Evolutionary conservation across 139 green algal species (phyloP).

Genomic region (Medakamo hakoo): DNA sequence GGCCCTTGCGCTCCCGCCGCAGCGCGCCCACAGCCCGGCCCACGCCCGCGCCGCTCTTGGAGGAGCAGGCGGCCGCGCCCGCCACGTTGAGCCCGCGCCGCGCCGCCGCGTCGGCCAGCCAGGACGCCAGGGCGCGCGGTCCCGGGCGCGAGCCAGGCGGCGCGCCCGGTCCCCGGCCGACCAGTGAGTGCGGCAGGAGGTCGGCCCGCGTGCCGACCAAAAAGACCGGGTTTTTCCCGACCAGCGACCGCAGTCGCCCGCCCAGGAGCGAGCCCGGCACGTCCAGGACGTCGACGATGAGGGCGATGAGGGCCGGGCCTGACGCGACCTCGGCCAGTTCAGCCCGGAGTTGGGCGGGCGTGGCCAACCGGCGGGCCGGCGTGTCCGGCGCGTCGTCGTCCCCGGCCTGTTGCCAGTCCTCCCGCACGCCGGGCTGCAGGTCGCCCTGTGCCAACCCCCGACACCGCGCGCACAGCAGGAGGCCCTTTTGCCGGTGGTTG

Average conservation of each 20-base stretch:
- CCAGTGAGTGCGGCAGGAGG: constrained; percentile 58
- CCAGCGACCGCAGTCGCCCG: constrained; percentile 55
- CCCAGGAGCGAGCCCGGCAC: constrained; percentile 50
- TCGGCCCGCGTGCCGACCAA: constrained; percentile 86
- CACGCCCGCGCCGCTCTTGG: constrained; percentile 24
- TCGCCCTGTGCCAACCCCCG: constrained; percentile 55
- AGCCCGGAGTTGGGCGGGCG: constrained; percentile 52
- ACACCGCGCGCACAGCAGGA: constrained; percentile 56
- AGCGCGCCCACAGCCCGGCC: constrained; percentile 28
- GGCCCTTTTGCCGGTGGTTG: constrained; percentile 42
- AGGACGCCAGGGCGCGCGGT: constrained; percentile 45
- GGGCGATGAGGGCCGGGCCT: constrained; percentile 43
- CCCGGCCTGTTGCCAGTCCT: constrained; percentile 24
- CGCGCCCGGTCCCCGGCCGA: constrained; percentile 31
- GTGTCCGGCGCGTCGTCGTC: not conserved
- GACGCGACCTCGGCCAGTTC: constrained; percentile 25
- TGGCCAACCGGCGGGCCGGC: constrained; percentile 26
- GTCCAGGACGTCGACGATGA: constrained; percentile 84
- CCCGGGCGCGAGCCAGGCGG: constrained; percentile 50
- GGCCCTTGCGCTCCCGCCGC: constrained; percentile 48
- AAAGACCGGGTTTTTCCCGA: constrained; percentile 83
- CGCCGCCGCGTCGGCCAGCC: constrained; percentile 14
- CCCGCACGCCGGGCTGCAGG: constrained; percentile 65
- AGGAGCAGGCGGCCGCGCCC: constrained; percentile 8
- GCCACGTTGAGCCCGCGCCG: constrained; percentile 33